Evolutionary conservation across 176 grass and related monocot species (phyloP), one percentile per base, ranked within the genome.

Genomic region (Musa schizocarpa): DNA sequence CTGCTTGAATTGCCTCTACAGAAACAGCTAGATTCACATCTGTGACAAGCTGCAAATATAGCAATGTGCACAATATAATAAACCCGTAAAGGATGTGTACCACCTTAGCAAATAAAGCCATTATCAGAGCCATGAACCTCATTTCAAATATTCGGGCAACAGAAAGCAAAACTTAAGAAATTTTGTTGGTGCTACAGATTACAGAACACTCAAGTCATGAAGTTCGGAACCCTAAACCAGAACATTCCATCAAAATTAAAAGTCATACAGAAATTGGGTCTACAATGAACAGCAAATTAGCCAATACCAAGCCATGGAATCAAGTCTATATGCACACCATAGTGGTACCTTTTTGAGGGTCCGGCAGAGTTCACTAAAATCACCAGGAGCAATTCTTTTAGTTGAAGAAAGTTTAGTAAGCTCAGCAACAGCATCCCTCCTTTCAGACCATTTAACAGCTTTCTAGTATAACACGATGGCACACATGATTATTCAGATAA

Each of bases 391-490:
- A 65, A 99, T 92, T 85, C 90, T 94, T 87, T 89, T 99, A 16
- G 88, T 79, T 19, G 88, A 99, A 80, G 96, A 91, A 81, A 99
- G 96, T 80, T 99, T 99, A 73, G 86, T 94, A 29, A 99, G 85
- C 68, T 99, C 96, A 0, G 76, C 88, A 9, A 99, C 96, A 82
- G 96, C 96, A 84, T 99, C 96, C 86, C 91, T 99, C 78, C 96
- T 94, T 83, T 99, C 96, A 1, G 96, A 99, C 96, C 96, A 99
- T 86, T 99, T 99, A 79, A 86, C 83, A 84, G 91, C 91, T 99
- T 99, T 99, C 96, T 99, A 82, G 80, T 49, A 85, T 71, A 21
- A 73, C 14, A 80, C 20, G 64, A 72, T 70, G 19, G 17, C 17
- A 17, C 6, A 21, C 16, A 23, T 17, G 49, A 69, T 57, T 56